Percentiles rank a stretch among this genome's conserved stretches.
These are phyloP conservation scores for Barnettozyma salicaria DNA, from an alignment of 805 yeast genomes.

Conservation along the genomic window DNA sequence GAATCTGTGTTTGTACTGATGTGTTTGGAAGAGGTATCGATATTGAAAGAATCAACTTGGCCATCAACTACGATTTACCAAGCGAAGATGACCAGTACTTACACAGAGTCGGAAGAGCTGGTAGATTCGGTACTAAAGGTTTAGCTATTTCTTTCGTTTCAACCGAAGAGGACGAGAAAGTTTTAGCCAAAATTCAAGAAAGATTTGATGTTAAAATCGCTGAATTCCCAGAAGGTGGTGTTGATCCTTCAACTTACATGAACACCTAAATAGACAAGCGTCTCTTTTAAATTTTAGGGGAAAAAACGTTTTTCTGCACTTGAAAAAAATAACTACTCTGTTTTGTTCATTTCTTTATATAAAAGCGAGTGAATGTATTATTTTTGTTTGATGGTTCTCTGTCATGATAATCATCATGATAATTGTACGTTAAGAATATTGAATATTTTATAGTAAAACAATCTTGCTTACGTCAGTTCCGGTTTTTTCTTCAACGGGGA, in stretches of 20 bases:
- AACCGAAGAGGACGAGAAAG: slow-evolving; percentile 80
- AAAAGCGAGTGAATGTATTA: no score
- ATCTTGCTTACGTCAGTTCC: no score
- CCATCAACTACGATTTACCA: slow-evolving; percentile 96
- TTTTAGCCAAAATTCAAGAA: slow-evolving; percentile 87
- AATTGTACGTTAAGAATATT: no score
- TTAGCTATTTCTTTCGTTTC: slow-evolving; percentile 88
- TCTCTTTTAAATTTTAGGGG: not conserved
- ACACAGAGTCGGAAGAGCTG: slow-evolving; percentile 99
- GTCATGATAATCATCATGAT: no score
- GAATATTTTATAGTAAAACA: no score
- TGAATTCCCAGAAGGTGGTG: slow-evolving; percentile 96
- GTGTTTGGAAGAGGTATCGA: slow-evolving; percentile 99
- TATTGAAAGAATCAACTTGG: slow-evolving; percentile 96
- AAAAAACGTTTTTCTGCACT: not conserved
- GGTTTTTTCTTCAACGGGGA: no score
- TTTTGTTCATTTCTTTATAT: no score
- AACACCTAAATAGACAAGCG: slow-evolving; percentile 51
- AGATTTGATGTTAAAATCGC: slow-evolving; percentile 94
- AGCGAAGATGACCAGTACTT: slow-evolving; percentile 95
- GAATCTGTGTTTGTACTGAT: slow-evolving; percentile 97
- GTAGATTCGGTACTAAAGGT: slow-evolving; percentile 99
- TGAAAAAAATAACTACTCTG: no score
- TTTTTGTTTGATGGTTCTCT: no score
- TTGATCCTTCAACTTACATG: slow-evolving; percentile 96